Evolutionary conservation across 1,139 yeast species (phyloP).

Genomic region (Taiozyma sp.): DNA sequence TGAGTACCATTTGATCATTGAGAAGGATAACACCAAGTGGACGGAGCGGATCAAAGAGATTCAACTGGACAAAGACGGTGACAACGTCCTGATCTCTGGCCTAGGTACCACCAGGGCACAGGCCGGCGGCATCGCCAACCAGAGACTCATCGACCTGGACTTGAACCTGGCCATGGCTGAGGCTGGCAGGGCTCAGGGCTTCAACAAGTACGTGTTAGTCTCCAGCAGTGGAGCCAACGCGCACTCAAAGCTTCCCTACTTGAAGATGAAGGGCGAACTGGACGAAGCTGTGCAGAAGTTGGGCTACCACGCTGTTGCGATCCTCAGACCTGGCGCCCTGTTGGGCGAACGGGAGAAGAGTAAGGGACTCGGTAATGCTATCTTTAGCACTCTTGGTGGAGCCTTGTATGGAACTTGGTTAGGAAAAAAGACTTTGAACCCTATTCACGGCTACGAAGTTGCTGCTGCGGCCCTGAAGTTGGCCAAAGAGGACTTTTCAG

Average conservation of each 20-base stretch:
- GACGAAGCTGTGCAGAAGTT: conserved; percentile 56
- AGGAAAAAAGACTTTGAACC: conserved; percentile 7
- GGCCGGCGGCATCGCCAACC: conserved; percentile 68
- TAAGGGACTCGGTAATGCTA: conserved; percentile 29
- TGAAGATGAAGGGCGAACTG: conserved; percentile 57
- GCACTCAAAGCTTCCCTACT: conserved; percentile 50
- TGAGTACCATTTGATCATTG: conserved; percentile 24
- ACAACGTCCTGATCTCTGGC: conserved; percentile 42
- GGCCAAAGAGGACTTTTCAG: conserved; percentile 9
- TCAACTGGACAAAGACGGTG: not conserved
- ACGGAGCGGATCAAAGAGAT: conserved; percentile 17
- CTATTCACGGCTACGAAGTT: conserved; percentile 22
- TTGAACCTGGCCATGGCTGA: conserved; percentile 59
- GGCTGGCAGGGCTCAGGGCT: conserved; percentile 65
- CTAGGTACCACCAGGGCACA: conserved; percentile 72
- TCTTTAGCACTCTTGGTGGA: conserved; percentile 3
- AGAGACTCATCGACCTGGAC: conserved; percentile 66
- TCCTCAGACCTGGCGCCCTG: conserved; percentile 66
- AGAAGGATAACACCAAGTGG: conserved; percentile 38
- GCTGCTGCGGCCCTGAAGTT: conserved; percentile 20
- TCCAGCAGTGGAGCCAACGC: conserved; percentile 57
- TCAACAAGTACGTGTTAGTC: conserved; percentile 57
- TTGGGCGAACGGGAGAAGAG: conserved; percentile 52
- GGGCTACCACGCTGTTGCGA: conserved; percentile 61
- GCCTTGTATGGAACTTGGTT: conserved; percentile 10